These are phyloP conservation scores for Lycium ferocissimum DNA, from an alignment of 257 asterid species.

Conservation along the genomic window DNA sequence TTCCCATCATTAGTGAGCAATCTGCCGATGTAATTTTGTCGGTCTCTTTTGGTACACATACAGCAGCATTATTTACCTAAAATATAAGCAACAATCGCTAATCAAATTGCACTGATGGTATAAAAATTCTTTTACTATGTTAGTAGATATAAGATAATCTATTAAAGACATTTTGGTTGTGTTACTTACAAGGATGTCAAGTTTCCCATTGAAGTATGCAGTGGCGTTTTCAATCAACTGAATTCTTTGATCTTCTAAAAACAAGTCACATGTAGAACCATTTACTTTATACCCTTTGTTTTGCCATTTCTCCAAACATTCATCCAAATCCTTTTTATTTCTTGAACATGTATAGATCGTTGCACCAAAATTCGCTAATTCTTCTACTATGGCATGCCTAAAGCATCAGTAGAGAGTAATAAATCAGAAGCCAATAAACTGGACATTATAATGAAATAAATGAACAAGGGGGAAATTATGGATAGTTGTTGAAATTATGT, in stretches of 20 bases:
- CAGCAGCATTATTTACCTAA: conserved; percentile 31
- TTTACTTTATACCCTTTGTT: background rate
- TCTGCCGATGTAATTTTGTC: conserved; percentile 10
- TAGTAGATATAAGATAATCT: background rate
- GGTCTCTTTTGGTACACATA: conserved; percentile 13
- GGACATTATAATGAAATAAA: background rate
- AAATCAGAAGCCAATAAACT: background rate
- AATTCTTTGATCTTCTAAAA: background rate
- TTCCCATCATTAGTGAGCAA: conserved; percentile 27
- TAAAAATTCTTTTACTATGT: background rate
- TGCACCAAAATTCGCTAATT: conserved; percentile 21
- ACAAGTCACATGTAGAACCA: conserved; percentile 18
- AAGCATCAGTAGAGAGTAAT: background rate
- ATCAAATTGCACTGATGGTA: background rate
- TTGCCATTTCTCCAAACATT: conserved; percentile 24
- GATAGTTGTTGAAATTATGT: background rate
- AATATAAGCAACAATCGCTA: background rate
- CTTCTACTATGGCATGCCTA: conserved; percentile 20
- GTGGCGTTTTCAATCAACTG: background rate
- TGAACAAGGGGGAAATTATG: background rate
- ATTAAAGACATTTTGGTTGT: background rate
- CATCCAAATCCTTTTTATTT: background rate
- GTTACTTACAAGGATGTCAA: conserved; percentile 17
- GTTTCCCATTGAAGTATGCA: conserved; percentile 15
- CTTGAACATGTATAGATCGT: conserved; percentile 16